Base-by-base conservation (phyloP, 352 stramenopile species). In the Phytophthora constricta region DNA sequence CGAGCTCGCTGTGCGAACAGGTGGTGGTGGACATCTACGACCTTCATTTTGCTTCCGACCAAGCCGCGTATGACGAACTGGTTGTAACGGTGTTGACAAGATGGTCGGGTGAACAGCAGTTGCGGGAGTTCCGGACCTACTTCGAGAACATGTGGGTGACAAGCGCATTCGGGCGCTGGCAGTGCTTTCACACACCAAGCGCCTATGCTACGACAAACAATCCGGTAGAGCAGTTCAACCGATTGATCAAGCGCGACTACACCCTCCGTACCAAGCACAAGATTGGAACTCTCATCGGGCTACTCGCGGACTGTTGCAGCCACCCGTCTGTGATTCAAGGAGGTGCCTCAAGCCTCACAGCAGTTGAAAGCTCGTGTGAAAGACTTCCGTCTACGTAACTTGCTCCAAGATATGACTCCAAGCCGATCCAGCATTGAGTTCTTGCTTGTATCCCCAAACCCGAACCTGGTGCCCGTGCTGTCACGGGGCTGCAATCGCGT, bases 391-490 rank as follows among this genome's bases (percentile, higher is more conserved):
- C n/a, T n/a, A n/a, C n/a, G n/a, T n/a, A n/a, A n/a, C n/a, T n/a
- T n/a, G 5, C 31, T 46, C 14, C 17, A 28, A 4, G 19, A 56
- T 20, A 46, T 57, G 31, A 45, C 49, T 5, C 31, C 50, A 8
- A 20, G 33, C 33, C 8, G 20, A 20, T 47, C 50, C 3, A 58
- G 33, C 20, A 58, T 58, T 20, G 33, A 58, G 20, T 25, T 58
- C 4, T 25, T 58, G 14, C 33, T 47, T 1, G 33, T 46, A 4
- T 45, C 50, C 19, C 20, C 33, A 10, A 58, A 17, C 5, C 33
- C 50, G 27, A 37, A 37, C 5, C 45, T 17, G 28, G 50, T 58
- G 50, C n/a, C n/a, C n/a, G n/a, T 58, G 20, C 13, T 25, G 50
- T 58, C 33, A 25, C 11, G 19, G 31, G 31, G 50, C 23, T 47